Conservation (phyloP, 169 alveolate genomes). For the Eimeria acervulina region DNA sequence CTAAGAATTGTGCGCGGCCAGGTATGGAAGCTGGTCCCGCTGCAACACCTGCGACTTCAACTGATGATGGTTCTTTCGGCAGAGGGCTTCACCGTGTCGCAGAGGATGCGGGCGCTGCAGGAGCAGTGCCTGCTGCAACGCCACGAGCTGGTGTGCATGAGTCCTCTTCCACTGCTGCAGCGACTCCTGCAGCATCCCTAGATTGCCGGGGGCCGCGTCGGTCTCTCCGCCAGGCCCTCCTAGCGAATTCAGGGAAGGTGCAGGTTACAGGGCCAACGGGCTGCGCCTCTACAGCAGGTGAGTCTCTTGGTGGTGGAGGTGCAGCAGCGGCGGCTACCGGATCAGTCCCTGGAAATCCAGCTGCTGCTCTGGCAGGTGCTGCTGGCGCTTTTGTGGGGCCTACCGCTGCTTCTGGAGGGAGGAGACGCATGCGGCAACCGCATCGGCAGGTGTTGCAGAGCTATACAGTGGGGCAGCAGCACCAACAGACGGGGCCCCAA, state of each 20-base stretch:
- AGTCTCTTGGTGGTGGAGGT: not conserved
- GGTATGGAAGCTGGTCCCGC: slow-evolving; percentile 1
- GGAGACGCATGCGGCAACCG: slow-evolving; percentile 75
- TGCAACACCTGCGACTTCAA: not conserved
- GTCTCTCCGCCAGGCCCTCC: slow-evolving; percentile 73
- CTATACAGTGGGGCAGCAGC: slow-evolving; percentile 71
- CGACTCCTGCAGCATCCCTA: not conserved
- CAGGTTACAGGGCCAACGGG: slow-evolving; percentile 18
- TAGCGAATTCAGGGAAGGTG: slow-evolving; percentile 75
- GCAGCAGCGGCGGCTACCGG: slow-evolving; percentile 20
- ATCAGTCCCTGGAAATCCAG: not conserved
- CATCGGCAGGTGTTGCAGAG: slow-evolving; percentile 76
- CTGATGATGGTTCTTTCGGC: slow-evolving; percentile 29
- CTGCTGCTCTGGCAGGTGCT: not conserved
- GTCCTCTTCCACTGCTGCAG: slow-evolving; percentile 14
- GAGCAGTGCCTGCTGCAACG: slow-evolving; percentile 36
- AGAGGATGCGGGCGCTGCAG: slow-evolving; percentile 55
- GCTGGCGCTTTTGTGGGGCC: not conserved
- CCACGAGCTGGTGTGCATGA: slow-evolving; percentile 18
- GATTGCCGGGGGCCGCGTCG: slow-evolving; percentile 68
- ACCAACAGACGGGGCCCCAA: slow-evolving; percentile 58
- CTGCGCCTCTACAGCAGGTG: slow-evolving; percentile 25
- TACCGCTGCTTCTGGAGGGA: slow-evolving; percentile 38
- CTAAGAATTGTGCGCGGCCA: not conserved
- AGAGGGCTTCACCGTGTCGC: slow-evolving; percentile 47